phyloP scores from a whole-genome alignment of 2,329 filamentous ascomycete species.

The Xylariaceae sp. region DNA sequence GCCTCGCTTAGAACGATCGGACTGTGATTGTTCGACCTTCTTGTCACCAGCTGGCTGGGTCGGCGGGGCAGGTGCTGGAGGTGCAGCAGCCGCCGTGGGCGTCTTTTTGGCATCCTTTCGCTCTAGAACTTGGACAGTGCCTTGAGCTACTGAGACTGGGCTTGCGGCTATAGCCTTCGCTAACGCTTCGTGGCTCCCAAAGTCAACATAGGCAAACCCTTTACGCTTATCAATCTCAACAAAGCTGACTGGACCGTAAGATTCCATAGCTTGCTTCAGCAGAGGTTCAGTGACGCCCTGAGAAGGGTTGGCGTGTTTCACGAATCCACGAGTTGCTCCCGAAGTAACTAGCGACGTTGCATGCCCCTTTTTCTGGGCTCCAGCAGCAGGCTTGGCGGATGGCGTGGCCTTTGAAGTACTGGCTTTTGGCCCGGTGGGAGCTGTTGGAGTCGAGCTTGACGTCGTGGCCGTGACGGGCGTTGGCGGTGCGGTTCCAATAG shows the following conservation, averaged over 20 bases:
- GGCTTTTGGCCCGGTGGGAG: conserved; percentile 31
- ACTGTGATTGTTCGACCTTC: conserved; percentile 21
- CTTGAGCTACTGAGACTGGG: conserved; percentile 75
- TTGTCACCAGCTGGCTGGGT: conserved; percentile 22
- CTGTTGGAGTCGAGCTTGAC: conserved; percentile 24
- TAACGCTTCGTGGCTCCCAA: conserved; percentile 65
- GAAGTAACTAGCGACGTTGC: conserved; percentile 30
- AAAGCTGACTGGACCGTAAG: conserved; percentile 67
- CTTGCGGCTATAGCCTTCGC: conserved; percentile 76
- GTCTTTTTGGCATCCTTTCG: conserved; percentile 55
- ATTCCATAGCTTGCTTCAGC: conserved; percentile 66
- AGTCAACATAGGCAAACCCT: conserved; percentile 90
- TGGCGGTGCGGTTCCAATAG: conserved; percentile 19
- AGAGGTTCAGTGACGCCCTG: conserved; percentile 84
- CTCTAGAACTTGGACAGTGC: conserved; percentile 81
- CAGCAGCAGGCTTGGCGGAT: conserved; percentile 20
- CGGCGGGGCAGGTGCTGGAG: conserved; percentile 14
- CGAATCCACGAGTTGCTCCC: conserved; percentile 61
- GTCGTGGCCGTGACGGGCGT: conserved; percentile 24
- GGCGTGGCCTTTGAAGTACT: conserved; percentile 20
- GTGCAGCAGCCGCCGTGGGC: conserved; percentile 11
- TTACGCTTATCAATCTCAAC: conserved; percentile 95
- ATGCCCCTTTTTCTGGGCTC: conserved; percentile 32
- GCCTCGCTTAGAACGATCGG: conserved; percentile 30
- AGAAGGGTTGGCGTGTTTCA: conserved; percentile 80